Evolutionary conservation across 2,329 filamentous ascomycete species (phyloP).

Genomic region (Diplocarpon mali): DNA sequence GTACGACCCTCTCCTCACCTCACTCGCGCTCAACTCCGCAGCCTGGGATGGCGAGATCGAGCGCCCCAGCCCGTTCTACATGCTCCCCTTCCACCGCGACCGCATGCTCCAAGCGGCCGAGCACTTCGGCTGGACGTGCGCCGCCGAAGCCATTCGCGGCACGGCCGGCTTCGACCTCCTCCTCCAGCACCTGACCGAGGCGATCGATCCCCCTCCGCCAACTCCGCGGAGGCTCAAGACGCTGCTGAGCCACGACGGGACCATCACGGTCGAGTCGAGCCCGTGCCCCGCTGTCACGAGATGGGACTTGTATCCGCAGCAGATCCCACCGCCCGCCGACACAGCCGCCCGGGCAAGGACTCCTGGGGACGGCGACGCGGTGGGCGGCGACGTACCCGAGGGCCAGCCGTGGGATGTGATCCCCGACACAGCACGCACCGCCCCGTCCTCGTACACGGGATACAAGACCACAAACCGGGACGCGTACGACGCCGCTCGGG

Average conservation of each 20-base stretch:
- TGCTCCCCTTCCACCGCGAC: constrained; percentile 68
- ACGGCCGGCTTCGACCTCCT: constrained; percentile 35
- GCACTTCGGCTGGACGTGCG: constrained; percentile 44
- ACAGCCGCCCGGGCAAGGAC: constrained; percentile 23
- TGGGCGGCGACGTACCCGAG: constrained; percentile 19
- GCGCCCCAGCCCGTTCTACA: constrained; percentile 56
- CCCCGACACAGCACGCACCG: constrained; percentile 40
- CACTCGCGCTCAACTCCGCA: constrained; percentile 21
- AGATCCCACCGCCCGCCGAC: constrained; percentile 37
- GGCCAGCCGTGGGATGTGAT: constrained; percentile 34
- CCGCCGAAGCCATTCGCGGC: constrained; percentile 35
- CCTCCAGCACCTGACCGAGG: constrained; percentile 28
- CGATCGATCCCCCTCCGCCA: constrained; percentile 21
- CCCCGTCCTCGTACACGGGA: constrained; percentile 56
- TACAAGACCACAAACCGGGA: constrained; percentile 74
- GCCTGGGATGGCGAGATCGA: constrained; percentile 34
- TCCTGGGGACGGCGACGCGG: constrained; percentile 16
- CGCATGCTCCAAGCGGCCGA: constrained; percentile 57
- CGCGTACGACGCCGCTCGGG: constrained; percentile 61
- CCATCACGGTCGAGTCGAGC: constrained; percentile 33
- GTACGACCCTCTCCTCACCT: constrained; percentile 49
- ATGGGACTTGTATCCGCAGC: constrained; percentile 45
- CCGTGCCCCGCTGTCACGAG: constrained; percentile 31
- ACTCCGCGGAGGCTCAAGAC: constrained; percentile 42
- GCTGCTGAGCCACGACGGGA: constrained; percentile 39